Percentiles rank a stretch among this genome's conserved stretches.
Evolutionary conservation across 2,329 filamentous ascomycete genomes (phyloP).

Genomic region (Neocucurbitaria cava): DNA sequence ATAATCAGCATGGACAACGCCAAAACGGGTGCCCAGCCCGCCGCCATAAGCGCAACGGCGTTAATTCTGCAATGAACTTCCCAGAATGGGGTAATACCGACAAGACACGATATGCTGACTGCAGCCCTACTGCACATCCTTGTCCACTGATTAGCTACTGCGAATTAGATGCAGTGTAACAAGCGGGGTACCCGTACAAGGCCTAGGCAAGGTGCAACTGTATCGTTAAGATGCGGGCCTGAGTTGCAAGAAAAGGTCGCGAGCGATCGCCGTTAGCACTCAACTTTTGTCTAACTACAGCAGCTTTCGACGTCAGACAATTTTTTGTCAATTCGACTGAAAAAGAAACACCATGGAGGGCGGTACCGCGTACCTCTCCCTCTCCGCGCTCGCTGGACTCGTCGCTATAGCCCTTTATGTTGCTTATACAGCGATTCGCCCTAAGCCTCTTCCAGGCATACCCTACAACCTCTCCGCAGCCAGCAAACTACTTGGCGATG

Average conservation of each 20-base stretch:
- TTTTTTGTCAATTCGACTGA: background rate
- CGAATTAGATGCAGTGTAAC: background rate
- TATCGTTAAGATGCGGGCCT: background rate
- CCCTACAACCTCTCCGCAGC: conserved; percentile 53
- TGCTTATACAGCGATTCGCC: background rate
- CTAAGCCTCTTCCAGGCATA: conserved; percentile 55
- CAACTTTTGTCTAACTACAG: too few relatives aligned
- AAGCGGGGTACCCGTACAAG: background rate
- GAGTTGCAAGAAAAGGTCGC: too few relatives aligned
- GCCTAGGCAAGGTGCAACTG: background rate
- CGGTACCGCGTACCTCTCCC: background rate
- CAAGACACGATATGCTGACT: background rate
- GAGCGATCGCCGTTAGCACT: too few relatives aligned
- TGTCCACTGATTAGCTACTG: background rate
- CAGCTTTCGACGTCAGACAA: background rate
- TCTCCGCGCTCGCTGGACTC: background rate
- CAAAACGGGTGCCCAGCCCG: background rate
- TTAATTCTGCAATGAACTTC: too few relatives aligned
- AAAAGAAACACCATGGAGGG: background rate
- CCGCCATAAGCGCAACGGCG: too few relatives aligned
- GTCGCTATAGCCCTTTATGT: background rate
- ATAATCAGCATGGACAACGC: too few relatives aligned
- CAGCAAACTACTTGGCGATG: conserved; percentile 52
- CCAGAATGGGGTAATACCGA: too few relatives aligned
- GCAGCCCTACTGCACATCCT: background rate